Evolutionary conservation across 257 asterid genomes (phyloP), one percentile per base, ranked within the genome.

Genomic region (Solanum clarkiae): DNA sequence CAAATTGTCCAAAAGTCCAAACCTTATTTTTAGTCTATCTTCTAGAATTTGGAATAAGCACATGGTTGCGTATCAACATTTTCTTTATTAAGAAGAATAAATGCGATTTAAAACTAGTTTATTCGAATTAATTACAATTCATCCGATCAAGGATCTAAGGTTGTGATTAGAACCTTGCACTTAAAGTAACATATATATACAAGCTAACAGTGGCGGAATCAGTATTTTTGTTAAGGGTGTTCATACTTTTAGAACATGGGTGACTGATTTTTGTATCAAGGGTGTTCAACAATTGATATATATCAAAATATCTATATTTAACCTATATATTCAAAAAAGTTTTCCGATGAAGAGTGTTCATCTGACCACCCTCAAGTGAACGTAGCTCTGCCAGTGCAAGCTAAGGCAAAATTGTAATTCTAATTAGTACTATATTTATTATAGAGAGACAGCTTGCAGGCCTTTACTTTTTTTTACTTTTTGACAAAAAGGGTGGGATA

Each of bases 71-170:
- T 59, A n/a, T 59, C 14, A 18, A 70, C 53, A 70, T 40, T 40
- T 40, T 42, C 79, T 40, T 70, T 40, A 70, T 70, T 70, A 17
- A 69, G 79, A 69, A 69, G 26, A 69, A 40, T 69, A 40, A 69
- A 16, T 9, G 17, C 16, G 51, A 69, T 69, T 17, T 13, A 14
- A 66, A 7, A 40, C 79, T 16, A 69, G 53, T 32, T 36, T 69
- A 20, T 69, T 9, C 22, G 3, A 18, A 40, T 69, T 8, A 36
- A 36, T 26, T 65, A 10, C 3, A n/a, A 65, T 65, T 65, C 14
- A 69, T 69, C 16, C 24, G 16, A 40, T 40, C 40, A 69, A 18
- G 18, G 32, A 6, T 9, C 3, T 17, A 18, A 7, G 17, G 59
- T 54, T 54, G 59, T 54, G 18, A 54, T 54, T 54, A 54, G 20